Evolutionary conservation across 805 yeast genomes (phyloP).

Genomic region (Candida insectalens): DNA sequence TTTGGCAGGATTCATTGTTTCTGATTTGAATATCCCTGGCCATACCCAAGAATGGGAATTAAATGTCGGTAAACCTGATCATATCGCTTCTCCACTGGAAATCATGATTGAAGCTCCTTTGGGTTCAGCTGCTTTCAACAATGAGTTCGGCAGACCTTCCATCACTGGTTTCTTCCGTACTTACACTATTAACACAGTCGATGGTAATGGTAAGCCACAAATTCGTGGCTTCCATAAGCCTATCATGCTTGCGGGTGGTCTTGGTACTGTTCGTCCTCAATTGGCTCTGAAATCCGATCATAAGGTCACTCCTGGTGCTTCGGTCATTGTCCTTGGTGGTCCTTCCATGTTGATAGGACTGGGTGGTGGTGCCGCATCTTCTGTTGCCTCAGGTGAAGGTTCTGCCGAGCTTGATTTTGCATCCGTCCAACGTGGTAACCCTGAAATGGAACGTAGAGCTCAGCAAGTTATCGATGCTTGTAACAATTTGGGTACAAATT

Average conservation of each 20-base stretch:
- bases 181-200: conserved; percentile 52
- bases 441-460: conserved; percentile 98
- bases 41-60: conserved; percentile 93
- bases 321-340: conserved; percentile 91
- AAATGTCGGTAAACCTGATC: conserved; percentile 81
- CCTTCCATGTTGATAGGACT: conserved; percentile 96
- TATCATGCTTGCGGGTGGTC: conserved; percentile 98
- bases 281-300: conserved; percentile 75
- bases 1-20: conserved; percentile 82
- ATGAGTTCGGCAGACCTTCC: conserved; percentile 98
- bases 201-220: conserved; percentile 47
- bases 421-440: conserved; percentile 98
- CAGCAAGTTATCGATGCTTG: conserved; percentile 97
- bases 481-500: conserved; percentile 61
- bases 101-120: conserved; percentile 96
- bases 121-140: conserved; percentile 97
- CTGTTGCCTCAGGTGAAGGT: conserved; percentile 92
- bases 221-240: conserved; percentile 97
- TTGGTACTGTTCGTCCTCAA: conserved; percentile 93
- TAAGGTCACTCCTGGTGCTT: conserved; percentile 85
- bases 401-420: conserved; percentile 96
- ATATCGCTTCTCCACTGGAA: conserved; percentile 86
- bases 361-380: conserved; percentile 99
- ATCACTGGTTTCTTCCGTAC: conserved; percentile 96
- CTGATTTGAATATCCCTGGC: conserved; percentile 81